These are phyloP conservation scores for Achlya hypogyna DNA, from an alignment of 352 stramenopile genomes.

Conservation along the genomic window DNA sequence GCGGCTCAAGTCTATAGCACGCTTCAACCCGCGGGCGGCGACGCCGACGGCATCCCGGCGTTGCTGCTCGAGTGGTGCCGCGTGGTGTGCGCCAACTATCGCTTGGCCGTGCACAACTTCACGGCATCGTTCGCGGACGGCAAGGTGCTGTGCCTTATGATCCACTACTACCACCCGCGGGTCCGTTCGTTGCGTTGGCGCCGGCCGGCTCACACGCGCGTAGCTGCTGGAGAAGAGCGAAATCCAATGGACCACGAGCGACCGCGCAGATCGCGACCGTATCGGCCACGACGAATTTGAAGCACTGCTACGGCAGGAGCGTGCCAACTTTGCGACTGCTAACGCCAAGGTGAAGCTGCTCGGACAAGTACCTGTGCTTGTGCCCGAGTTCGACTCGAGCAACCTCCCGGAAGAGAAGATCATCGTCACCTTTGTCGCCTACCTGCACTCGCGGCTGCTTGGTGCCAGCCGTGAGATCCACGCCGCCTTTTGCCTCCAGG, in stretches of 20 bases:
- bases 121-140: conserved; percentile 91
- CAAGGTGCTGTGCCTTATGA: conserved; percentile 84
- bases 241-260: conserved; percentile 38
- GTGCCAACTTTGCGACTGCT: conserved; percentile 80
- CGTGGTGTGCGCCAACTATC: conserved; percentile 87
- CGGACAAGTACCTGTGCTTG: conserved; percentile 85
- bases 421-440: conserved; percentile 91
- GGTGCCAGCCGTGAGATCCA: conserved; percentile 90
- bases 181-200: conserved; percentile 26
- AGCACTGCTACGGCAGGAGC: conserved; percentile 49
- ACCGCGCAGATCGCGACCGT: conserved; percentile 21
- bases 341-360: conserved; percentile 85
- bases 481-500: conserved; percentile 41
- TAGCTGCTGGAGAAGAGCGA: conserved; percentile 35
- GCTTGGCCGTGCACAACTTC: conserved; percentile 81
- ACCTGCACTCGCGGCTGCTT: conserved; percentile 90
- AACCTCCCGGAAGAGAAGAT: conserved; percentile 90
- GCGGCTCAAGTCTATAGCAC: neutral
- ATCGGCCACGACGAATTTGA: conserved; percentile 11
- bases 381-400: conserved; percentile 83
- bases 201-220: no score
- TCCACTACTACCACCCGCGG: conserved; percentile 95
- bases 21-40: neutral
- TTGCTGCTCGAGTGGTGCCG: conserved; percentile 89
- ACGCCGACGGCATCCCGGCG: conserved; percentile 28